Conservation (phyloP, 2,329 filamentous ascomycete genomes). For the Epichloe scottii region DNA sequence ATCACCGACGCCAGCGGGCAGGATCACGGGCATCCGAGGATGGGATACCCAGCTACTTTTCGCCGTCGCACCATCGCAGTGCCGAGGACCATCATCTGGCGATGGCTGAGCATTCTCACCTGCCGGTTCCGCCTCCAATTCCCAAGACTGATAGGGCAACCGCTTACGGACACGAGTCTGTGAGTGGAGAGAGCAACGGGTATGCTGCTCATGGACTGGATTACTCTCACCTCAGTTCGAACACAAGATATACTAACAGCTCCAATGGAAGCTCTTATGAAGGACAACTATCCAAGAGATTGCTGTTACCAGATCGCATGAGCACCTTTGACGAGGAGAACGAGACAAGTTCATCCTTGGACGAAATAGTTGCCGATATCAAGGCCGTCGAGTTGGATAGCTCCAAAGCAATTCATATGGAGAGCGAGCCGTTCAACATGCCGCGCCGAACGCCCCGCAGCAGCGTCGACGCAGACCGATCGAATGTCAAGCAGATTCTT, state of each 20-base stretch:
- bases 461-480: conserved; percentile 27
- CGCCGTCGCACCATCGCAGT: conserved; percentile 3
- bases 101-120: not conserved
- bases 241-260: conserved; percentile 14
- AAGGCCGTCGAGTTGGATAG: conserved; percentile 28
- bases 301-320: conserved; percentile 14
- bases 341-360: conserved; percentile 9
- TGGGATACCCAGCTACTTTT: conserved; percentile 2
- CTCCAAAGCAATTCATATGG: conserved; percentile 32
- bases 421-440: conserved; percentile 36
- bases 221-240: conserved; percentile 4
- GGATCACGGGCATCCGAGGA: conserved; percentile 6
- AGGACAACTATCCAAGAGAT: conserved; percentile 11
- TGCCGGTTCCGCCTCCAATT: conserved; percentile 2
- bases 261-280: conserved; percentile 19
- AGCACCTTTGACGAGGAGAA: conserved; percentile 17
- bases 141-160: conserved; percentile 1
- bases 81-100: conserved; percentile 5
- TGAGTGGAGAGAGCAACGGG: conserved; percentile 7
- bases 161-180: conserved; percentile 7
- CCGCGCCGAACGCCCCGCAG: conserved; percentile 39
- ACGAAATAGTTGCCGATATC: conserved; percentile 19
- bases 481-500: conserved; percentile 34
- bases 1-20: conserved; percentile 12
- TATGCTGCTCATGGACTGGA: conserved; percentile 3